Conservation (phyloP, 305 asterid species). For the Fraxinus baroniana region DNA sequence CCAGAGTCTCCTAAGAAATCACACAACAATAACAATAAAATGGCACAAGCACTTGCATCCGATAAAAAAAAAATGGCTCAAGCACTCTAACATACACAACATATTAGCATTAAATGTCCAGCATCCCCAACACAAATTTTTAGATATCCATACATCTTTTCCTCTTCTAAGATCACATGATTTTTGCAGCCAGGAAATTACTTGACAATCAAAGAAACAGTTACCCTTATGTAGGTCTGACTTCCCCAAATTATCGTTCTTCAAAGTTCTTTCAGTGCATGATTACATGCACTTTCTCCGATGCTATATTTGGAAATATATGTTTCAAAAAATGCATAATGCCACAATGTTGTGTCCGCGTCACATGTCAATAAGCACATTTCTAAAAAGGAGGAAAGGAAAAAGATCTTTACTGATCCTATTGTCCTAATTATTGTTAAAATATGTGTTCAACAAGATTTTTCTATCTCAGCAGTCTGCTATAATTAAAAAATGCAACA, state of each 20-base stretch:
- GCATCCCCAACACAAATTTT: not conserved
- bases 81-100: not conserved
- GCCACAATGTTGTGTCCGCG: not conserved
- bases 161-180: not conserved
- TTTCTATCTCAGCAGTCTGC: constrained; percentile 1
- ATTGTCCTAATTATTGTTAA: not conserved
- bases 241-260: not conserved
- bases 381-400: not conserved
- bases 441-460: not conserved
- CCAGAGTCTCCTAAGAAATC: not conserved
- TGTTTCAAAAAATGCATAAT: not conserved
- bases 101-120: not conserved
- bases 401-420: not conserved
- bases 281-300: not conserved
- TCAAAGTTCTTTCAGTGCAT: not conserved
- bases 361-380: not conserved
- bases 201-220: not conserved
- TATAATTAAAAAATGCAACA: constrained; percentile 7
- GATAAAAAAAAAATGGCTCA: too few species aligned
- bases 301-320: not conserved
- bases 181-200: not conserved
- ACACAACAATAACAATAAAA: not conserved
- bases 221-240: not conserved
- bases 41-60: not conserved
- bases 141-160: not conserved